Conservation (phyloP, 2,329 filamentous ascomycete genomes). For the Alternaria sp. region DNA sequence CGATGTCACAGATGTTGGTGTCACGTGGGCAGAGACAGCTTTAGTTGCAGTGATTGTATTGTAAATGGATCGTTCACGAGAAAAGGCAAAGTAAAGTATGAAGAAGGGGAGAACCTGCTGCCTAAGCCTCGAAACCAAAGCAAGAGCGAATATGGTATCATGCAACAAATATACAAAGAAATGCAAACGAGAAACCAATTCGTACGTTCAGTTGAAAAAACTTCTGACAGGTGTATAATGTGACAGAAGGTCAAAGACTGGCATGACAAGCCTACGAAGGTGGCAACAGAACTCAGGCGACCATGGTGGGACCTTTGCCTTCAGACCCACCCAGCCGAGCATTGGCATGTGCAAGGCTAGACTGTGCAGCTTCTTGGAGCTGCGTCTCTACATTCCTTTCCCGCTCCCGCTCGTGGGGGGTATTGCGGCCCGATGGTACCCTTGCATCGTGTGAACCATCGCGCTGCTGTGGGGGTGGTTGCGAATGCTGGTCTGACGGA, state of each 20-base stretch:
- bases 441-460: constrained; percentile 25
- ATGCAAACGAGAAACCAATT: background rate
- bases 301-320: constrained; percentile 29
- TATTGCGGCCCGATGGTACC: constrained; percentile 22
- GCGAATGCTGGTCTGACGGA: constrained; percentile 1
- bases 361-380: constrained; percentile 45
- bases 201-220: background rate
- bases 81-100: background rate
- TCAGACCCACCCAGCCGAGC: constrained; percentile 20
- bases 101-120: background rate
- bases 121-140: background rate
- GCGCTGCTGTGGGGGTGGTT: constrained; percentile 7
- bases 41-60: background rate
- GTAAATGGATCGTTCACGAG: background rate
- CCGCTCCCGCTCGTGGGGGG: constrained; percentile 32
- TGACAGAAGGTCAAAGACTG: background rate
- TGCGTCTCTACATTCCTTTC: constrained; percentile 36
- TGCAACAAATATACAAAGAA: constrained; percentile 4
- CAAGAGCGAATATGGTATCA: constrained; percentile 1
- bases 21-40: background rate
- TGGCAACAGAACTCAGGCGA: constrained; percentile 21
- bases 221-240: background rate
- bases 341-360: constrained; percentile 38
- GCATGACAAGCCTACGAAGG: background rate
- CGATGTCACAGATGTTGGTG: background rate